Base-by-base conservation (phyloP, 2,329 filamentous ascomycete species). In the Talaromyces sp. region DNA sequence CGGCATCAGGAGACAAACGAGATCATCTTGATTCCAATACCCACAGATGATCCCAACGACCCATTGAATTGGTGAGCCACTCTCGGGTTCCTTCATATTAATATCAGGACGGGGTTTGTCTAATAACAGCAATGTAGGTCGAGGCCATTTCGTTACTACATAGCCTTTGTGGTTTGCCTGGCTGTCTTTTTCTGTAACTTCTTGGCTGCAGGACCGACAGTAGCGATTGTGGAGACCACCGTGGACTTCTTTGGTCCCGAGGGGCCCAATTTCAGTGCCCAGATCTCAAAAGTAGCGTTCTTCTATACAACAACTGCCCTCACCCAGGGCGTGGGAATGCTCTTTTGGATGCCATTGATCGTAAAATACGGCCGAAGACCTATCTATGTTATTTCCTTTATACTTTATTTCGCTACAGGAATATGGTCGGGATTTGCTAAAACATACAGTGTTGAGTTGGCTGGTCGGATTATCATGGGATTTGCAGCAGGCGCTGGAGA, bases 131-230 rank as follows among this genome's bases (percentile, higher is more conserved):
- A 23, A 27, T 27, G 18, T 33, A 56, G 54, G 54, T 18, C 16
- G n/a, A 36, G 14, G 36, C 10, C 31, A 4, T 59, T 53, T 56
- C 66, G 66, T 40, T 42, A 63, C 63, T 85, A 83, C 68, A 80
- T 81, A 42, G 81, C 82, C 16, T 64, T 75, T 18, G 68, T 64
- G 10, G 63, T 65, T 16, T 66, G 61, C 63, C 63, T 81, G 3
- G 82, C 83, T 58, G 84, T 85, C 74, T 75, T 83, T 63, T 77
- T 85, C 70, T 83, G 78, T 72, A 85, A 85, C 69, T 85, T 85
- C 66, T 72, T 85, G 5, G 82, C 83, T 0, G 83, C 83, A n/a
- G 83, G 78, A 0, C 83, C 83, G 1, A 79, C 80, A 3, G 78
- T 85, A 33, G 82, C 81, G 53, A 81, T 85, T 44, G 70, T 82